Conservation (phyloP, 768 basidiomycete species). For the Leccinum longicurvipes region DNA sequence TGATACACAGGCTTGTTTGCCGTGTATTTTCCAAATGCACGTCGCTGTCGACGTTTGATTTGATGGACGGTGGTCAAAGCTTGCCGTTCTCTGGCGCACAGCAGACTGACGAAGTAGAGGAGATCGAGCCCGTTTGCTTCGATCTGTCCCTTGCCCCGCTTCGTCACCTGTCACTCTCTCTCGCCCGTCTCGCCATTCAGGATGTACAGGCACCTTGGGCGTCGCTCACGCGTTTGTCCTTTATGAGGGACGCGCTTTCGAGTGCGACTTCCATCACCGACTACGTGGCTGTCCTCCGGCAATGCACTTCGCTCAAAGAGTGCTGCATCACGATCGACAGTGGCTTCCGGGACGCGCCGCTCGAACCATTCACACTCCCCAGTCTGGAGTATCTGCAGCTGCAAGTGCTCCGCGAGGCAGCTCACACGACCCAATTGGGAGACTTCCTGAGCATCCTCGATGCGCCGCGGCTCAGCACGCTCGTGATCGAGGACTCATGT, state of each 20-base stretch:
- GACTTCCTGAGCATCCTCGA: slow-evolving; percentile 14
- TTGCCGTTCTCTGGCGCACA: slow-evolving; percentile 1
- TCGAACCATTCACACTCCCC: slow-evolving; percentile 12
- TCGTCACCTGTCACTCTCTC: slow-evolving; percentile 14
- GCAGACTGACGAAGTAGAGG: slow-evolving; percentile 1
- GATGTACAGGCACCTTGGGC: slow-evolving; percentile 18
- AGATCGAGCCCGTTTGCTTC: slow-evolving; percentile 8
- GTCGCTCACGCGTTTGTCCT: slow-evolving; percentile 18
- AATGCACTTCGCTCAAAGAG: slow-evolving; percentile 23
- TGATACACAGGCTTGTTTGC: slow-evolving; percentile 11
- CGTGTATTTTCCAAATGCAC: slow-evolving; percentile 12
- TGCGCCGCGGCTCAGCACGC: slow-evolving; percentile 14
- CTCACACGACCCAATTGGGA: slow-evolving; percentile 17
- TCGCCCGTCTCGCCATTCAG: slow-evolving; percentile 15
- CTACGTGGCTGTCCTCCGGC: slow-evolving; percentile 17
- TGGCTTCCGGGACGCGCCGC: slow-evolving; percentile 2
- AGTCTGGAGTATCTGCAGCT: slow-evolving; percentile 17
- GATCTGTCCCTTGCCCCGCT: slow-evolving; percentile 17
- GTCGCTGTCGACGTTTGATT: slow-evolving; percentile 14
- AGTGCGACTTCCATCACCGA: slow-evolving; percentile 20
- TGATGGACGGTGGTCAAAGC: slow-evolving; percentile 20
- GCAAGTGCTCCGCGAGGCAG: slow-evolving; percentile 15
- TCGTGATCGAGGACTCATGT: slow-evolving; percentile 19
- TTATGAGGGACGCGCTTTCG: slow-evolving; percentile 24
- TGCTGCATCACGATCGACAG: slow-evolving; percentile 17